Evolutionary conservation across 352 stramenopile genomes (phyloP).

Genomic region (Phytophthora niederhauseri): DNA sequence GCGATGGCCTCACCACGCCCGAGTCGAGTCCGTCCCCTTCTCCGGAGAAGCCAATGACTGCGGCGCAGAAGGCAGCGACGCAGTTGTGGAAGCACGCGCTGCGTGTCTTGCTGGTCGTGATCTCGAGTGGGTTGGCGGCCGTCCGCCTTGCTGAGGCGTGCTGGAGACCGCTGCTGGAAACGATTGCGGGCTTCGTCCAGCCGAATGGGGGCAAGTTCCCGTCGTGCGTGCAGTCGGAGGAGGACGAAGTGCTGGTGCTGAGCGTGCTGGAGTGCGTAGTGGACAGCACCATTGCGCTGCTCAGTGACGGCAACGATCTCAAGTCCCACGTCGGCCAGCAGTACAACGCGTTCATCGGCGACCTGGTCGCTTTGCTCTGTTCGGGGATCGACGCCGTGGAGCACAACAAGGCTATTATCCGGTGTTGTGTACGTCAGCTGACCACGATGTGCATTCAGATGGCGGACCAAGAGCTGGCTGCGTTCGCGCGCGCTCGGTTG

Average conservation of each 20-base stretch:
- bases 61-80: slow-evolving; percentile 67
- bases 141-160: slow-evolving; percentile 53
- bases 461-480: slow-evolving; percentile 51
- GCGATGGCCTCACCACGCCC: slow-evolving; percentile 22
- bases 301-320: slow-evolving; percentile 41
- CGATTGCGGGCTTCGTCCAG: slow-evolving; percentile 65
- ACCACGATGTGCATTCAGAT: slow-evolving; percentile 74
- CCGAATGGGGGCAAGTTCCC: slow-evolving; percentile 60
- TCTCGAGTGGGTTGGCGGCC: slow-evolving; percentile 67
- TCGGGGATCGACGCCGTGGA: slow-evolving; percentile 58
- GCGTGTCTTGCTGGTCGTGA: slow-evolving; percentile 71
- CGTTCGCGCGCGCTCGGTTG: slow-evolving; percentile 54
- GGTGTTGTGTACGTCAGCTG: slow-evolving; percentile 80
- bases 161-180: slow-evolving; percentile 65
- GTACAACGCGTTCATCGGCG: slow-evolving; percentile 52
- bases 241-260: slow-evolving; percentile 79
- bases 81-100: slow-evolving; percentile 84
- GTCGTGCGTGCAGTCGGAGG: slow-evolving; percentile 65
- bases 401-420: slow-evolving; percentile 68
- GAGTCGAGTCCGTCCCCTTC: slow-evolving; percentile 18
- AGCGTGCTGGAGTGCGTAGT: slow-evolving; percentile 81
- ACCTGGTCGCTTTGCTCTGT: slow-evolving; percentile 64
- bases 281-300: slow-evolving; percentile 65
- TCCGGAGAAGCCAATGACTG: slow-evolving; percentile 48
- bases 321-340: slow-evolving; percentile 36